A percentile compares a stretch with the other conserved stretches of the same genome.
These are phyloP conservation scores for Colletotrichum salicis DNA, from an alignment of 2,329 filamentous ascomycete species.

Conservation along the genomic window DNA sequence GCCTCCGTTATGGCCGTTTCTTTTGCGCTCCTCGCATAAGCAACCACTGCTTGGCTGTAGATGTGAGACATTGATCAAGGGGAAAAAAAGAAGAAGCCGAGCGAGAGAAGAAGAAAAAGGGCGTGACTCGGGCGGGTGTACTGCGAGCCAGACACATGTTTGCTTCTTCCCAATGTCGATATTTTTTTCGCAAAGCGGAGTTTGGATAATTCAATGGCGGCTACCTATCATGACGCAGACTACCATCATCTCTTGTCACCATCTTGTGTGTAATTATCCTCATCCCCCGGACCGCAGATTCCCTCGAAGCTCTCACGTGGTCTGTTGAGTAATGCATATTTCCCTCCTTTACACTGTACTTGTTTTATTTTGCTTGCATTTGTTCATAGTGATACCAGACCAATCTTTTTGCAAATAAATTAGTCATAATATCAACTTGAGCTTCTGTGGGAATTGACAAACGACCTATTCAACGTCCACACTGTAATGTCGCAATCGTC, in stretches of 20 bases:
- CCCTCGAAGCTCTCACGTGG: slow-evolving; percentile 20
- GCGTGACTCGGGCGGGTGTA: slow-evolving; percentile 1
- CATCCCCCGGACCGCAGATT: background rate
- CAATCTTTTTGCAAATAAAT: background rate
- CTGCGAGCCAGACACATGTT: slow-evolving; percentile 16
- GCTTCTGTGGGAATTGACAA: background rate
- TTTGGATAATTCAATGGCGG: slow-evolving; percentile 14
- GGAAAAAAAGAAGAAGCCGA: background rate
- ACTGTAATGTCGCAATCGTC: too few relatives aligned
- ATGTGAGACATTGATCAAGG: background rate
- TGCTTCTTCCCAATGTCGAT: slow-evolving; percentile 6
- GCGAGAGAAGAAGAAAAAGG: background rate
- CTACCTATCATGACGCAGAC: background rate
- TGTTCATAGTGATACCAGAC: background rate
- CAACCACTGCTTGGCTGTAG: background rate
- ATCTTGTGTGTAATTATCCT: slow-evolving; percentile 18
- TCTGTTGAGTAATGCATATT: slow-evolving; percentile 26
- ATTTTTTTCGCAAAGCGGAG: slow-evolving; percentile 10
- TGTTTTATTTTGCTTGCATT: background rate
- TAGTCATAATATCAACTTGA: background rate
- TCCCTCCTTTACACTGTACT: background rate
- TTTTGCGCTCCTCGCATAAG: slow-evolving; percentile 27
- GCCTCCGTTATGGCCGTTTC: slow-evolving; percentile 27
- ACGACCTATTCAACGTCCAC: too few relatives aligned
- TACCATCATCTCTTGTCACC: background rate